Base-by-base conservation (phyloP, 139 green algal species). In the Chlorella sp. region DNA sequence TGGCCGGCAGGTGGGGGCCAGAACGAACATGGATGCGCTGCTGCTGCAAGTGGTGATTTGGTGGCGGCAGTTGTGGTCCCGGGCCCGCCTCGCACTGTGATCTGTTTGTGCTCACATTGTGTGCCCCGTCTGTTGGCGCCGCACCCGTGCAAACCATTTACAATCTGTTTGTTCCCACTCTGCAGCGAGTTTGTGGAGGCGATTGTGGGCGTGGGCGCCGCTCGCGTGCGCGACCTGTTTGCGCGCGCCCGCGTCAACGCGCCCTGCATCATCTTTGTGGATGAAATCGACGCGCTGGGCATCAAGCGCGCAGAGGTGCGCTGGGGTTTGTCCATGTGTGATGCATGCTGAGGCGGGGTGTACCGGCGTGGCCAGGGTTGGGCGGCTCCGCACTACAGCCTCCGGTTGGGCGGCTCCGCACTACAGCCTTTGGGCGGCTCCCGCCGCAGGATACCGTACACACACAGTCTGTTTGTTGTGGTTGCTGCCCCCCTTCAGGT, bases 261-360 rank as follows among this genome's bases (percentile, higher is more conserved):
- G 20, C 96, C 97, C 22, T 98, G 94, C 86, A 94, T 99, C 84
- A 96, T 99, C 73, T 99, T 99, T 87, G 96, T 99, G 70, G 97
- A 99, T 85, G 97, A 99, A 89, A 96, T 99, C 48, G 97, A 99
- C 80, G 97, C 96, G 6, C 87, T 99, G 46, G 98, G 95, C 3
- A 92, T 95, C 76, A 94, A 92, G 86, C 89, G 97, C 41, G 95
- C 95, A 11, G 87, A 92, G 72, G 93, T 90, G 81, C 90, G 92
- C 40, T 62, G 34, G 64, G 1, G 79, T 28, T 17, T 32, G 46
- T 22, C 4, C n/a, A n/a, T n/a, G n/a, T n/a, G n/a, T n/a, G n/a
- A 38, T 22, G 36, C 17, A 16, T 34, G 36, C 22, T 8, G 56
- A 4, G 58, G 3, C 54, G 34, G 9, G 54, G 24, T 26, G 34